Evolutionary conservation across 371 early-diverging fungal genomes (phyloP), one percentile per base, ranked within the genome.

Genomic region (Dentiscutata heterogama): DNA sequence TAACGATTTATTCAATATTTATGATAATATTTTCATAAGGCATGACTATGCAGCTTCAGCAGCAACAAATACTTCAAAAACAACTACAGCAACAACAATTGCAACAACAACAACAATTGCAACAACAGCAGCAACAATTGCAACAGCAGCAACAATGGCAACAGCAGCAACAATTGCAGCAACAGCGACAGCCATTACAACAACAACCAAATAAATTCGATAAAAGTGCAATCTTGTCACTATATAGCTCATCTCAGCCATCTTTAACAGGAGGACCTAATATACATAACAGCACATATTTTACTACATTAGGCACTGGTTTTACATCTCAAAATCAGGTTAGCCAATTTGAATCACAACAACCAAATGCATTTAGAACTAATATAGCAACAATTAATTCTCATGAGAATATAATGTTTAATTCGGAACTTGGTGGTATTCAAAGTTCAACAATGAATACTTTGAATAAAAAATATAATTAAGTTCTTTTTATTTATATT

Each of bases 191-290:
- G 14, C 2, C n/a, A 20, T 10, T 20, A 58, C 58, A 58, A 58
- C n/a, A 18, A 3, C 58, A 58, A 10, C 22, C 18, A 10, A 58
- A 20, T 58, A 18, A 58, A 58, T 58, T 58, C 14, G 80, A 71
- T 42, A 71, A 80, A 20, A 78, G 65, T 29, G 58, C 78, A 42
- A 78, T 78, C 8, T 18, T 78, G 3, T 78, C 78, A 18, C 58
- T 78, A 78, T 78, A 65, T 65, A 78, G 29, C 35, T 7, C 63
- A 61, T n/a, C 58, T 14, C 77, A 77, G 27, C 27, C 58, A 25
- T 42, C 61, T n/a, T 20, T 35, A 58, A 51, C 56, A 31, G 22
- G 14, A 8, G 31, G n/a, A 61, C 31, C 3, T 39, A 56, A 56
- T 56, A 56, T 56, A 16, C 14, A 56, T 4, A 56, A 20, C 4